Evolutionary conservation across 2,329 filamentous ascomycete species (phyloP).

Genomic region (Pseudocercospora musae): DNA sequence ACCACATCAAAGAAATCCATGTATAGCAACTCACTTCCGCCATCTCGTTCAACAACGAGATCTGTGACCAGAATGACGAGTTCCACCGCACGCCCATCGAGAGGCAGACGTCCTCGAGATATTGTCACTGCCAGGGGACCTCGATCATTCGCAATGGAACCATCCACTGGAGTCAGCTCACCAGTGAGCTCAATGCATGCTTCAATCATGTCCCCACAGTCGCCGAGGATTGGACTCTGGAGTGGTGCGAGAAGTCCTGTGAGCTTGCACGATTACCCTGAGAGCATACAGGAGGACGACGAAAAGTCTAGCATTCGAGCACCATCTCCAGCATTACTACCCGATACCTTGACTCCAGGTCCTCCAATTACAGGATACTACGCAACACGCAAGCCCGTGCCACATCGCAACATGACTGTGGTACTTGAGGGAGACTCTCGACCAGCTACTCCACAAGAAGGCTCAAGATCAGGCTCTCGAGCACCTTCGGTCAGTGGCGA

Average conservation of each 20-base stretch:
- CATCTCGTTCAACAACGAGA: neutral
- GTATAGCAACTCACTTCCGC: neutral
- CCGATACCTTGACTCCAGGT: neutral
- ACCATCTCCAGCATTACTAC: constrained; percentile 1
- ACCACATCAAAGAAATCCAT: neutral
- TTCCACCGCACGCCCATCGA: neutral
- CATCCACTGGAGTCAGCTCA: neutral
- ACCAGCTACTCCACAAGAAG: neutral
- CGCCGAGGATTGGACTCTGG: neutral
- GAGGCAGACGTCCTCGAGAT: neutral
- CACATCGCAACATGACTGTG: constrained; percentile 1
- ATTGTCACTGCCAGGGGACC: neutral
- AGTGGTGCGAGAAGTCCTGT: neutral
- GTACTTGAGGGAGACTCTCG: neutral
- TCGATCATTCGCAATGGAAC: neutral
- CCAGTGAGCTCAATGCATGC: neutral
- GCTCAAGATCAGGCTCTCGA: neutral
- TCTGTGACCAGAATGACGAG: neutral
- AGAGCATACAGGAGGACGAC: neutral
- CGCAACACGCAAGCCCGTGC: neutral
- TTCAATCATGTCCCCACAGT: constrained; percentile 1
- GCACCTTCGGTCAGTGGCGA: constrained; percentile 1
- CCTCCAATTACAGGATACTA: neutral
- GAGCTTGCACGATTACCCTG: neutral
- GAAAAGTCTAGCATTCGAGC: neutral